Evolutionary conservation across 2,329 filamentous ascomycete genomes (phyloP).

Genomic region (Eurotiales sp.): DNA sequence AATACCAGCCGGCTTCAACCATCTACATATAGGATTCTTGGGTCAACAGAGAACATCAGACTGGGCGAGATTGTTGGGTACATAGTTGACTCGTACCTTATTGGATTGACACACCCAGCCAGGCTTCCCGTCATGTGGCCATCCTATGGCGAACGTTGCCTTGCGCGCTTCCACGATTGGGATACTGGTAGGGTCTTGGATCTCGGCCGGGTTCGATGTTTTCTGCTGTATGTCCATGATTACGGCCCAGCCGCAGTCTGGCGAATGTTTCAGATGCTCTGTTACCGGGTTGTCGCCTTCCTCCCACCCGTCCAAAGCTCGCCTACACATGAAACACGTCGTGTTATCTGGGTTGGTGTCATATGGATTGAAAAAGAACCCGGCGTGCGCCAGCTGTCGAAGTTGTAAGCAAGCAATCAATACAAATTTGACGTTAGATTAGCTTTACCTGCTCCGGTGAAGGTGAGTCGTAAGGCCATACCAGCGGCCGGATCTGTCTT

Average conservation of each 20-base stretch:
- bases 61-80: no score
- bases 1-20: constrained; percentile 90
- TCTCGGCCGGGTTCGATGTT: constrained; percentile 43
- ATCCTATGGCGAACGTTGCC: constrained; percentile 76
- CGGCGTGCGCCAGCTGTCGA: constrained; percentile 75
- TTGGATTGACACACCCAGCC: constrained; percentile 87
- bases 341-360: constrained; percentile 79
- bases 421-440: constrained; percentile 15
- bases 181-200: constrained; percentile 70
- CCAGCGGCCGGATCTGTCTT: constrained; percentile 52
- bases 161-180: constrained; percentile 72
- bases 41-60: no score
- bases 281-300: constrained; percentile 73
- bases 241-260: constrained; percentile 83
- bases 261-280: constrained; percentile 81
- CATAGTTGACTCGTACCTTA: constrained; percentile 70
- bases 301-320: constrained; percentile 89
- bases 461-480: constrained; percentile 76
- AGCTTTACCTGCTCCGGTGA: constrained; percentile 58
- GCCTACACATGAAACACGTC: constrained; percentile 80
- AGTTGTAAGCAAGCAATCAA: constrained; percentile 10
- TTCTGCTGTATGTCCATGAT: constrained; percentile 56
- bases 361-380: constrained; percentile 83
- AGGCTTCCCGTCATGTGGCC: constrained; percentile 85
- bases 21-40: constrained; percentile 56